Conservation (phyloP, 805 yeast genomes). For the Candida railenensis region DNA sequence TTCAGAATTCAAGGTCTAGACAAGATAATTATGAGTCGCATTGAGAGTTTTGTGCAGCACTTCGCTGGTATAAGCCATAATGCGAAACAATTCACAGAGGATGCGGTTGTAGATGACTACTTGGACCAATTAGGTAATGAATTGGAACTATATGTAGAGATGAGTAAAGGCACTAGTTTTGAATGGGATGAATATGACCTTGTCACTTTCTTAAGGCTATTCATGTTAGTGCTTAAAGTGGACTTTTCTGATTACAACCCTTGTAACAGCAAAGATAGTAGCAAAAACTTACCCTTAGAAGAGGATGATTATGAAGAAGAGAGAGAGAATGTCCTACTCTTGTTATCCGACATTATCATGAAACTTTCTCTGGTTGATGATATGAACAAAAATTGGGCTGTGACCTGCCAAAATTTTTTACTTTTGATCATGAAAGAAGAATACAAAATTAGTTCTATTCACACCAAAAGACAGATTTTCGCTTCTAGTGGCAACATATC, state of each 20-base stretch:
- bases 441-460: neutral
- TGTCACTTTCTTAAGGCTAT: neutral
- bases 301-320: neutral
- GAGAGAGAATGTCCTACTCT: conserved; percentile 4
- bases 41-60: neutral
- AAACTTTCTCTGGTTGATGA: conserved; percentile 22
- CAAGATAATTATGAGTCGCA: neutral
- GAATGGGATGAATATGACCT: neutral
- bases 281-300: too few relatives aligned
- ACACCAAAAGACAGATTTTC: conserved; percentile 27
- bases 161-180: conserved; percentile 5
- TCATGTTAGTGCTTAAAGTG: neutral
- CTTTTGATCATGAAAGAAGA: conserved; percentile 6
- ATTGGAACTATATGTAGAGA: conserved; percentile 12
- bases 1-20: conserved; percentile 11
- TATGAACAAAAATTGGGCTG: conserved; percentile 9
- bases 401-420: conserved; percentile 2
- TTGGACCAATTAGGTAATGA: neutral
- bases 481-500: conserved; percentile 34
- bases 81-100: neutral
- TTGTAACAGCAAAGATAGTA: too few relatives aligned
- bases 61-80: neutral
- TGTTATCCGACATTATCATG: conserved; percentile 10
- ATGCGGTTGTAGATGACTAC: neutral
- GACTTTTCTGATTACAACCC: too few relatives aligned